Evolutionary conservation across 441 rosid genomes (phyloP), one percentile per base, ranked within the genome.

Genomic region (Bocquillonia castaneifolia): DNA sequence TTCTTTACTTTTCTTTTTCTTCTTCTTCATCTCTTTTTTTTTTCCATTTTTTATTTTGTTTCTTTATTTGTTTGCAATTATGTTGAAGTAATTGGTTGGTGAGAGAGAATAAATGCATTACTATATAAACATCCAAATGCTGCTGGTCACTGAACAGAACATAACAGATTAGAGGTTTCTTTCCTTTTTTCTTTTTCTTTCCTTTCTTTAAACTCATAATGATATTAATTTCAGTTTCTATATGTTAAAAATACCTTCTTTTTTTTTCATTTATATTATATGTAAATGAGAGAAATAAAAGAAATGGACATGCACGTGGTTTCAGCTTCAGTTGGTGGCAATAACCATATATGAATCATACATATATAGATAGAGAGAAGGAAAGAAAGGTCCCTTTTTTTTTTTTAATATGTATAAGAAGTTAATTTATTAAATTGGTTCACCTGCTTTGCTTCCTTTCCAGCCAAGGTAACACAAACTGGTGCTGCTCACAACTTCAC

Each of bases 301-400:
- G 76, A 78, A 69, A 72, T 74, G 79, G 77, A 42, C 80, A 76
- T 65, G 85, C 97, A 88, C 92, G 86, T 86, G 96, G 81, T 86
- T 85, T 81, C 82, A 53, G 63, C 84, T 73, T 76, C 93, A 25
- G 57, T 70, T 81, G 81, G 75, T 83, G 83, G 76, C 77, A 74
- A 44, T 26, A 10, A 28, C 75, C 63, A 34, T 64, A 65, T 29
- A 34, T 56, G 29, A 36, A 40, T 39, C 25, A 18, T n/a, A n/a
- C n/a, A n/a, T n/a, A n/a, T n/a, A n/a, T n/a, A 6, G 26, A 1
- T 4, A 42, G 22, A 65, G 69, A 57, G 71, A 34, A n/a, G 32
- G 48, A 29, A 10, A 45, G 53, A 34, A 2, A 6, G 26, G 9
- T 26, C 51, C 25, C 58, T 74, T 58, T n/a, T n/a, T n/a, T n/a